Evolutionary conservation across 164 flowering plant species (phyloP), one percentile per base, ranked within the genome.

Genomic region (Amborella trichopoda): DNA sequence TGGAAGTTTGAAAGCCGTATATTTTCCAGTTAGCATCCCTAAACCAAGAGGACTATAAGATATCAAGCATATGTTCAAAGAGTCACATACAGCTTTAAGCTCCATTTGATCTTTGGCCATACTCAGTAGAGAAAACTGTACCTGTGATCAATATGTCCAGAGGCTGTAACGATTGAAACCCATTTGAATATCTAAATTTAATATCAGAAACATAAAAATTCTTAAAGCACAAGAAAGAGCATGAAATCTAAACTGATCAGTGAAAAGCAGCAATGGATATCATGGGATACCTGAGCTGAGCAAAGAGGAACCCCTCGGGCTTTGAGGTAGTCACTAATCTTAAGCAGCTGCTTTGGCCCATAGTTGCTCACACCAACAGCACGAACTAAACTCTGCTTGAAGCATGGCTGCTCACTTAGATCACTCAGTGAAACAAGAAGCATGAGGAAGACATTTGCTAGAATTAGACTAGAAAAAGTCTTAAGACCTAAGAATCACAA

Each of bases 1-100:
- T 46, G 97, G 97, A 61, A 90, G 85, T 16, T 60, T 81, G 22
- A 81, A 69, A 25, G 74, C 62, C 30, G 79, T 61, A 50, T 90
- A 90, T 61, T 90, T 90, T 45, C 95, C 97, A 3, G 91, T 82
- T 53, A 89, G 94, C 94, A 90, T 85, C 39, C 97, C 97, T 48
- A 90, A 81, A n/a, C 95, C 97, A 25, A 90, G 70, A 53, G 97
- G 97, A 62, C 97, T 89, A 37, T 89, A 89, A 24, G 95, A 60
- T 48, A 89, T 89, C 51, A 89, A 50, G 26, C 80, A 77, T 45
- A 89, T 76, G 12, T 88, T 91, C 13, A 89, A 68, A 49, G 90
- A 66, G 50, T 83, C 83, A 57, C 95, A 85, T 20, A 83, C 72
- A 17, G 53, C 66, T 63, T 73, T 82, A 58, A 83, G 67, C 66